Base-by-base conservation (phyloP, 768 basidiomycete species). In the Leccinum boreale region DNA sequence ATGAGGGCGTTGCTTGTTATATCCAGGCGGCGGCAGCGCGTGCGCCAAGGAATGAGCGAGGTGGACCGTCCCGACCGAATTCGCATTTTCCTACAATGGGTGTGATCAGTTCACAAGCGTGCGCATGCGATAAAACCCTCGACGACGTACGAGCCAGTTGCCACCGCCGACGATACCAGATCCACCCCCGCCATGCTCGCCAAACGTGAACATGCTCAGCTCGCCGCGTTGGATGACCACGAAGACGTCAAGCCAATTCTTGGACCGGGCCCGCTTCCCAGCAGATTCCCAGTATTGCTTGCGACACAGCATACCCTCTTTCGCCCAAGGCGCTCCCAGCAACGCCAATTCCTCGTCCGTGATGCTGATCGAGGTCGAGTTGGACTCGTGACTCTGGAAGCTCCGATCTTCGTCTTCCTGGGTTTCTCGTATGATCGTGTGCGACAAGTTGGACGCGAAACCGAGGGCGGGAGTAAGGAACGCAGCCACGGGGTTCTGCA, bases 281-380 rank as follows among this genome's bases (percentile, higher is more conserved):
- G 82, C 78, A 3, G 83, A 81, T 65, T 98, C 96, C 87, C 91
- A 94, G 70, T 95, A 98, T 60, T 94, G 91, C 70, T 98, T 98
- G 23, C 95, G 87, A 63, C 88, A 89, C 9, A 99, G 83, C 79
- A 96, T 90, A 12, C 97, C 97, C 73, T 99, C 97, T 73, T 99
- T 99, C 0, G 97, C 97, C 96, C 96, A 99, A 0, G 97, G 97
- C 5, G 97, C 87, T 15, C 97, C 97, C 15, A 97, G 85, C 36
- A 98, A 77, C 2, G 96, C 96, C 12, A 99, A 80, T 74, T 97
- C 94, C 72, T 98, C 97, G 65, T 98, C 96, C 7, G 90, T 86
- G 58, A 98, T 92, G 52, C 92, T 93, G 64, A 91, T 87, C 33
- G 81, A 85, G 1, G 88, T 90, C 26, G 88, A 87, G 28, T 70